phyloP scores from a whole-genome alignment of 1,139 yeast genomes.

The Sugiyamaella castrensis region DNA sequence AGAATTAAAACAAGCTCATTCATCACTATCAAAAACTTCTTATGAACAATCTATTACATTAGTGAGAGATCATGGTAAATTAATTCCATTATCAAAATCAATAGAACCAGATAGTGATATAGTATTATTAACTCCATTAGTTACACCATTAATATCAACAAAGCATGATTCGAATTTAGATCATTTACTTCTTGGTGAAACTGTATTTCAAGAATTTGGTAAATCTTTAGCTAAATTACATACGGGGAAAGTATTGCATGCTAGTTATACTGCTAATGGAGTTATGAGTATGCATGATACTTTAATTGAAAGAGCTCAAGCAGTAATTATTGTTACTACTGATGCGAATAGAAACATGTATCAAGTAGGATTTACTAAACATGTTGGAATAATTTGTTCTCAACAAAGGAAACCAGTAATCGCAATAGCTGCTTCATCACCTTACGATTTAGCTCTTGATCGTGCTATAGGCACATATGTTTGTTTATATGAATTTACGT shows the following conservation, averaged over 20 bases:
- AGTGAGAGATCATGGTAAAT: constrained; percentile 53
- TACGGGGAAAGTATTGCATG: constrained; percentile 52
- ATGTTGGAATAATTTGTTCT: constrained; percentile 55
- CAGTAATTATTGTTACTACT: constrained; percentile 57
- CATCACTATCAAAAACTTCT: constrained; percentile 46
- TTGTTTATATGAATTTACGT: constrained; percentile 62
- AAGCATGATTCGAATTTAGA: constrained; percentile 26
- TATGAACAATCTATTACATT: constrained; percentile 56
- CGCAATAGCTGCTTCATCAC: constrained; percentile 61
- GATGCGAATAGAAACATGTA: constrained; percentile 64
- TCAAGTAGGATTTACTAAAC: constrained; percentile 63
- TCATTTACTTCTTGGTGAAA: constrained; percentile 51
- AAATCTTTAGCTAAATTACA: constrained; percentile 29
- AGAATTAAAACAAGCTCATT: constrained; percentile 45
- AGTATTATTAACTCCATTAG: constrained; percentile 53
- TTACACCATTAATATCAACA: constrained; percentile 43
- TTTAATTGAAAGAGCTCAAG: constrained; percentile 53
- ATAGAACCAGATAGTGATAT: constrained; percentile 41
- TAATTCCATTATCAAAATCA: constrained; percentile 51
- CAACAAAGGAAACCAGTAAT: constrained; percentile 54
- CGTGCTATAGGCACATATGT: constrained; percentile 55
- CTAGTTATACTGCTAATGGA: constrained; percentile 66
- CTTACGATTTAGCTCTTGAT: constrained; percentile 59
- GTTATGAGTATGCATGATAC: constrained; percentile 57
- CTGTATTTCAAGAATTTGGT: constrained; percentile 48